Conservation (phyloP, 1,139 yeast genomes). For the Meyerozyma smithsonii region DNA sequence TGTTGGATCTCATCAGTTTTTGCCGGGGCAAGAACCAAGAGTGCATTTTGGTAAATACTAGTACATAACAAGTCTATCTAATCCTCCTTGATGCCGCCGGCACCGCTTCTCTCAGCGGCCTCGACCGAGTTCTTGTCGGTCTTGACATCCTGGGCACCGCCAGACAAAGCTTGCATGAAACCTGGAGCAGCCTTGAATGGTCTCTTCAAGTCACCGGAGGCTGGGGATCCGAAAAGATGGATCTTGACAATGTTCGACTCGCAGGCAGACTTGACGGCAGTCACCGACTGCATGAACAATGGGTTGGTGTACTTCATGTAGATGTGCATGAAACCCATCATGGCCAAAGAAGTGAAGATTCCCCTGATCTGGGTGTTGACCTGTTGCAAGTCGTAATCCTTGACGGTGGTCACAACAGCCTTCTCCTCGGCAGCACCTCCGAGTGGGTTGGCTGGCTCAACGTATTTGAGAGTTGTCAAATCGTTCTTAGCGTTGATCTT, state of each 20-base stretch:
- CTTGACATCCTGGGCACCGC: conserved; percentile 51
- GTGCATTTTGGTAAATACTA: conserved; percentile 44
- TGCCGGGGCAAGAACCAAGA: conserved; percentile 58
- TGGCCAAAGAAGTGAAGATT: conserved; percentile 83
- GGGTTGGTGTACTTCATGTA: conserved; percentile 99
- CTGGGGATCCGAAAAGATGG: conserved; percentile 79
- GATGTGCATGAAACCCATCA: conserved; percentile 98
- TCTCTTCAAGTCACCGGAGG: conserved; percentile 90
- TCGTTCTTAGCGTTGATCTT: conserved; percentile 75
- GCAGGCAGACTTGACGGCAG: conserved; percentile 84
- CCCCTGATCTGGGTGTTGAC: conserved; percentile 75
- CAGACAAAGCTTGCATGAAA: conserved; percentile 67
- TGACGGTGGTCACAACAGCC: conserved; percentile 84
- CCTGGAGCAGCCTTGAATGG: conserved; percentile 91
- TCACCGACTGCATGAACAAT: conserved; percentile 87
- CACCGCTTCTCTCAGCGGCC: conserved; percentile 78
- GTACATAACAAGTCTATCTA: conserved; percentile 28
- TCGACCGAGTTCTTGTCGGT: conserved; percentile 87
- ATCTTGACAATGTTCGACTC: conserved; percentile 92
- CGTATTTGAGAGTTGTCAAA: conserved; percentile 86
- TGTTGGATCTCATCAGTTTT: conserved; percentile 56
- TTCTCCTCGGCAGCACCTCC: conserved; percentile 68
- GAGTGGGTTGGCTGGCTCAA: conserved; percentile 80
- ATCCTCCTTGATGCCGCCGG: conserved; percentile 90
- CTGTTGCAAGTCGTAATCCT: conserved; percentile 90